Evolutionary conservation across 805 yeast species (phyloP).

Genomic region (Myxozyma neotropica): DNA sequence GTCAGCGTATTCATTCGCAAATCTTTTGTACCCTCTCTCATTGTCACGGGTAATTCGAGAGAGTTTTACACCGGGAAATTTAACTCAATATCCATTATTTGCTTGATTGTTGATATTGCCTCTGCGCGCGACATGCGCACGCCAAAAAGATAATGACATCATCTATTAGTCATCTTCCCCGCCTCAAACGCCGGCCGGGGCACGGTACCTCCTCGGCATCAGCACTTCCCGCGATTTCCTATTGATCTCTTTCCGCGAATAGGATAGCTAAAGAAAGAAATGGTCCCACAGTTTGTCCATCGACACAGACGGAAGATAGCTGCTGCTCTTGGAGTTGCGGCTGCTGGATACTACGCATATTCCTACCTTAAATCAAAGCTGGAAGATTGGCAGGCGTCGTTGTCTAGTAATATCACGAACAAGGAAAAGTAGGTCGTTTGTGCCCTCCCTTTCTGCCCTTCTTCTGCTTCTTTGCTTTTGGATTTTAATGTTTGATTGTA

Average conservation of each 20-base stretch:
- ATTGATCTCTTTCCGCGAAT: too few relatives aligned
- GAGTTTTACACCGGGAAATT: too few relatives aligned
- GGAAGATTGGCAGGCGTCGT: slow-evolving; percentile 28
- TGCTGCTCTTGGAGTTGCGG: slow-evolving; percentile 21
- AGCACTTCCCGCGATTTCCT: too few relatives aligned
- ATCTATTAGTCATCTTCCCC: neutral
- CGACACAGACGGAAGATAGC: slow-evolving; percentile 29
- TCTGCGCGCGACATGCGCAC: too few relatives aligned
- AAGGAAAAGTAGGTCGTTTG: slow-evolving; percentile 24
- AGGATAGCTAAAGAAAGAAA: neutral
- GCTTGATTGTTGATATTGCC: too few relatives aligned
- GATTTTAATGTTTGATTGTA: neutral
- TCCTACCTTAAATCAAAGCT: slow-evolving; percentile 9
- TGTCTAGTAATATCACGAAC: slow-evolving; percentile 6
- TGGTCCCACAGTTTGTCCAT: slow-evolving; percentile 16
- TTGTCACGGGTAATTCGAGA: too few relatives aligned
- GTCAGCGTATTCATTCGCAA: too few relatives aligned
- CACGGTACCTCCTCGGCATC: too few relatives aligned
- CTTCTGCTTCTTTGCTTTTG: too few relatives aligned
- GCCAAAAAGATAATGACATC: neutral
- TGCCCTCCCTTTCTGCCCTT: too few relatives aligned
- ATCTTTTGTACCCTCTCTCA: too few relatives aligned
- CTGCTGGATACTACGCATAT: slow-evolving; percentile 22
- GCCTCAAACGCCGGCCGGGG: neutral
- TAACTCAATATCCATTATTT: too few relatives aligned